Evolutionary conservation across 108 stramenopile genomes (phyloP).

Genomic region (Cyclotella baltica): DNA sequence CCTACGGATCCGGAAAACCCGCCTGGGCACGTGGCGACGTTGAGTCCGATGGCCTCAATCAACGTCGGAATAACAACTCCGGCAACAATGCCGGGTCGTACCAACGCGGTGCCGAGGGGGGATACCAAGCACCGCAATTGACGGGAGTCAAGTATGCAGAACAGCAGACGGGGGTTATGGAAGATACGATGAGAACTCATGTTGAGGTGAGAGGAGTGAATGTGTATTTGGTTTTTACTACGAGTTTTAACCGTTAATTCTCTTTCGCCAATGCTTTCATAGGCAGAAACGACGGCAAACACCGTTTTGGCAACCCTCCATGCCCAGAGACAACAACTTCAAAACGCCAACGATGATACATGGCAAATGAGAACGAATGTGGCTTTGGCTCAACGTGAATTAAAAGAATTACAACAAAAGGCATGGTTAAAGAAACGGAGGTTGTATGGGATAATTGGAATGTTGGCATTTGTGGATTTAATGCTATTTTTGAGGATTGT

Average conservation of each 20-base stretch:
- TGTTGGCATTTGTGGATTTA: slow-evolving; percentile 70
- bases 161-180: slow-evolving; percentile 76
- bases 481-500: slow-evolving; percentile 76
- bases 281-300: slow-evolving; percentile 79
- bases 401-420: slow-evolving; percentile 73
- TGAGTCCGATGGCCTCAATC: slow-evolving; percentile 46
- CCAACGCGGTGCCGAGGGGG: slow-evolving; percentile 27
- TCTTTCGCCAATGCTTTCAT: neutral
- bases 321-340: slow-evolving; percentile 80
- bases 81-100: slow-evolving; percentile 36
- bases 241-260: neutral
- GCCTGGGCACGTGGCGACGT: slow-evolving; percentile 44
- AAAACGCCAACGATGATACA: slow-evolving; percentile 85
- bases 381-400: slow-evolving; percentile 76
- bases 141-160: slow-evolving; percentile 60
- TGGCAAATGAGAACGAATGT: slow-evolving; percentile 83
- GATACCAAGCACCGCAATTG: slow-evolving; percentile 57
- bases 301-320: slow-evolving; percentile 81
- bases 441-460: slow-evolving; percentile 72
- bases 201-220: slow-evolving; percentile 46
- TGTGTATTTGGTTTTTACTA: neutral
- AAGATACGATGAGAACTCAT: slow-evolving; percentile 84
- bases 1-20: slow-evolving; percentile 58
- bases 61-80: slow-evolving; percentile 47
- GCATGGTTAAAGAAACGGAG: slow-evolving; percentile 72